Evolutionary conservation across 129 eudicot species (phyloP), one percentile per base, ranked within the genome.

Genomic region (Centella asiatica): DNA sequence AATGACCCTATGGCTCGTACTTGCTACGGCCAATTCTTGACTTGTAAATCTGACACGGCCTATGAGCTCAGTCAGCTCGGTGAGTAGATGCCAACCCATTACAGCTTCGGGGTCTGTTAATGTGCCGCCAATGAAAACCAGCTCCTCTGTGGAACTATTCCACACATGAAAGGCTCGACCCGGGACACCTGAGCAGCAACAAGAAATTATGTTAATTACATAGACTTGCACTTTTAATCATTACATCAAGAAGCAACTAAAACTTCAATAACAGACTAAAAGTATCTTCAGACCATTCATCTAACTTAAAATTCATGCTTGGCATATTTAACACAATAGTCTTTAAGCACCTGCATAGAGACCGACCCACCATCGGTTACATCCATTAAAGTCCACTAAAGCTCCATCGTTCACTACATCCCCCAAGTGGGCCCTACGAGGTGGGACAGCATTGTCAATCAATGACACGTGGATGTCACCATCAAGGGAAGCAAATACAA

Each of bases 21-120:
- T 81, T 23, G 94, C 94, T 18, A 92, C 79, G 0, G 94, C 95
- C 6, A 72, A 69, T 54, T 70, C 84, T 23, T 74, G 65, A 27
- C 67, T 72, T 9, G 86, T 45, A n/a, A 92, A 78, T 14, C 95
- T 58, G 62, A 92, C 71, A 31, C 95, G 83, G 19, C 95, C 98
- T 20, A 92, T 72, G 8, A 75, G 72, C 13, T 75, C 85, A 7
- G 80, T 77, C 26, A 74, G 54, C 63, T 92, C 94, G 0, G 81
- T 74, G 4, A 92, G 82, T 37, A 79, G 25, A 67, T 80, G 94
- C 98, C 98, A 92, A 6, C 98, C 98, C 75, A 74, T 74, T 14
- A 92, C 85, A 0, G 98, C 87, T 47, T 92, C 98, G 7, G 87
- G 95, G 67, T 92, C 95, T 0, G 98, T 92, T 2, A 87, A 64